Conservation (phyloP, 1,284 basidiomycete species). For the Ceratobasidium theobromae region DNA sequence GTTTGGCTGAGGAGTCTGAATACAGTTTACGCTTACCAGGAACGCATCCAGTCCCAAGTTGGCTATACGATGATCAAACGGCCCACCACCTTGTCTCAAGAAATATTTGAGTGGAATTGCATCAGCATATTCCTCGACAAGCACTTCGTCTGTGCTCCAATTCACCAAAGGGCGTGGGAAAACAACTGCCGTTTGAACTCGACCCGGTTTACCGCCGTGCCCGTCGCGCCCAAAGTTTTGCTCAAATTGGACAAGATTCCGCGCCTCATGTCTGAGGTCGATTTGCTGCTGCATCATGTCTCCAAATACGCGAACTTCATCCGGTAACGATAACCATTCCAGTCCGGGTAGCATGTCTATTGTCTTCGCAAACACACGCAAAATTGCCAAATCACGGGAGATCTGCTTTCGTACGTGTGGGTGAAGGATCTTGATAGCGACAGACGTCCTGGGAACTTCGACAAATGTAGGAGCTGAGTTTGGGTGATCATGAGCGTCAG, state of each 20-base stretch:
- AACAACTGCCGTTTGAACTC: slow-evolving; percentile 75
- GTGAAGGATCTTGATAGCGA: slow-evolving; percentile 96
- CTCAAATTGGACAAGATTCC: slow-evolving; percentile 86
- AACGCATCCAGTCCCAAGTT: slow-evolving; percentile 95
- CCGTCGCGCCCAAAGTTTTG: slow-evolving; percentile 65
- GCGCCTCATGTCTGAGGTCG: slow-evolving; percentile 87
- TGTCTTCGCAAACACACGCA: slow-evolving; percentile 86
- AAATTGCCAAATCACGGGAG: slow-evolving; percentile 86
- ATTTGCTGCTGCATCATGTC: slow-evolving; percentile 98
- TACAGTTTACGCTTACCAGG: slow-evolving; percentile 57
- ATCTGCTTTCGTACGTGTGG: slow-evolving; percentile 83
- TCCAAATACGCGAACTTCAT: slow-evolving; percentile 94
- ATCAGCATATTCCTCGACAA: slow-evolving; percentile 93
- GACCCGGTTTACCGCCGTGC: slow-evolving; percentile 38
- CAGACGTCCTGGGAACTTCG: slow-evolving; percentile 69
- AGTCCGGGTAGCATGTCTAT: slow-evolving; percentile 87
- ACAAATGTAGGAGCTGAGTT: slow-evolving; percentile 11
- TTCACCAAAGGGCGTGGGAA: slow-evolving; percentile 86
- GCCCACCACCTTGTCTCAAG: slow-evolving; percentile 85
- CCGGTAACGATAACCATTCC: slow-evolving; percentile 94
- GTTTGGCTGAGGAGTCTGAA: too few relatives aligned
- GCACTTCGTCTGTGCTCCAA: slow-evolving; percentile 77
- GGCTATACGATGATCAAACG: slow-evolving; percentile 87
- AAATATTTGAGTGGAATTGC: slow-evolving; percentile 91
- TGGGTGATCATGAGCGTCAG: slow-evolving; percentile 29